Evolutionary conservation across 2,329 filamentous ascomycete species (phyloP), one percentile per base, ranked within the genome.

Genomic region (Chaetomium sp.): DNA sequence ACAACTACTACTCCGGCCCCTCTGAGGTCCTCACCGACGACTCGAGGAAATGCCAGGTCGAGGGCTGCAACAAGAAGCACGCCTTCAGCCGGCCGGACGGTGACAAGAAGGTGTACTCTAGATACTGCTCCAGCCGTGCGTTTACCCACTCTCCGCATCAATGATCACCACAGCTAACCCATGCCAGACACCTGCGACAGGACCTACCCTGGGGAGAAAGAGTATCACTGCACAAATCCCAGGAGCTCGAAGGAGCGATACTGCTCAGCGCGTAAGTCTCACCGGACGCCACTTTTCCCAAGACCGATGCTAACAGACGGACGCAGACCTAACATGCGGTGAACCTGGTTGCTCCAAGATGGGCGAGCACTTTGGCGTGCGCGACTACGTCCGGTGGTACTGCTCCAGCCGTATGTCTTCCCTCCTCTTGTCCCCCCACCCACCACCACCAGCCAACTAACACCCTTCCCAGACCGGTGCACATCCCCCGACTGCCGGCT

Each of bases 51-150:
- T 70, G 69, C 65, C 65, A 61, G 27, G 63, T 70, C 9, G 42
- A 45, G 8, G 63, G 65, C 53, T 70, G 69, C 63, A 31, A 53
- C 45, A 65, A 53, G 58, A 66, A 60, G 51, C 68, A 67, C 29
- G 63, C 56, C 58, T 68, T 42, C 55, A 51, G 19, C 16, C 29
- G 51, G 4, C 8, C 19, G n/a, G 10, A 38, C n/a, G 57, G 19
- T 3, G 58, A 47, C 35, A 54, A 47, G 23, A 70, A 63, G 57
- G 59, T 70, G 38, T 71, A 71, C 57, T 70, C 69, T 8, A 50
- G 57, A 8, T 69, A 55, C 62, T 71, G 69, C 68, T 33, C 53
- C 19, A 21, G 55, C n/a, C 68, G 66, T 68, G 27, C 27, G 66
- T 62, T n/a, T 31, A 0, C 13, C 16, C 27, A 8, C 27, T 10